Percentiles rank a stretch among this genome's conserved stretches.
These are phyloP conservation scores for cucumber (Cucumis sativus) DNA, from an alignment of 306 rosid species.

Conservation along the genomic window Cucumber_9930_V3 NC_026658.2:17179001-17179500, in stretches of 20 bases:
- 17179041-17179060: constrained; percentile 62
- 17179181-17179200: constrained; percentile 26
- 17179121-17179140: constrained; percentile 17
- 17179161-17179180: constrained; percentile 26
- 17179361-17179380: background rate
- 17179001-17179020: constrained; percentile 48
- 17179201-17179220: constrained; percentile 27
- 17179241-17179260: constrained; percentile 42
- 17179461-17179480: background rate
- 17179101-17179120: constrained; percentile 21
- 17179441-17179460: background rate
- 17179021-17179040: constrained; percentile 96
- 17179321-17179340: background rate
- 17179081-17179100: constrained; percentile 18
- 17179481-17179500: background rate
- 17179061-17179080: constrained; percentile 18
- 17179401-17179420: background rate
- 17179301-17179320: background rate
- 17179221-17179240: constrained; percentile 39
- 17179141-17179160: constrained; percentile 19
- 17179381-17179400: background rate
- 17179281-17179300: background rate
- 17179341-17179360: background rate
- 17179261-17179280: constrained; percentile 14
- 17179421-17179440: background rate